A percentile compares a stretch with the other conserved stretches of the same genome.
Evolutionary conservation across 228 moss, liverwort and hornwort species (phyloP).

Genomic region (Sphagnum magellanicum): DNA sequence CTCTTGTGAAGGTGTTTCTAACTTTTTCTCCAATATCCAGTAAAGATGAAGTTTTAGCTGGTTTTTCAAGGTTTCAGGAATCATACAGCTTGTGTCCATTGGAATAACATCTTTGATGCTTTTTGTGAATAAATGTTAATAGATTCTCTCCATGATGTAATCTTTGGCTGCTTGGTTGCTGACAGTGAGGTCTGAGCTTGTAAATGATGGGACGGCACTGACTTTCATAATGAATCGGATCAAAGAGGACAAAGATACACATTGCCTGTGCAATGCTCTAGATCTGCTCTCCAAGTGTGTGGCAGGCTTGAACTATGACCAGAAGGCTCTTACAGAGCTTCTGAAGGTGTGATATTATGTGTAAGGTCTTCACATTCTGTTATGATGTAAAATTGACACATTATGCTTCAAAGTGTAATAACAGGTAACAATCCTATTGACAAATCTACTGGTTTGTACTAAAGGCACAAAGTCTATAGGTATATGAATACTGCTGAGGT

Average conservation of each 20-base stretch:
- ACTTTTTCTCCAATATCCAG: constrained; percentile 12
- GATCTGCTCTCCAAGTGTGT: constrained; percentile 78
- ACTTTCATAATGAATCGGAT: constrained; percentile 43
- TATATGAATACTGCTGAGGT: too few species aligned
- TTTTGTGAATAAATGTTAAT: too few species aligned
- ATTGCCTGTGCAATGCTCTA: constrained; percentile 49
- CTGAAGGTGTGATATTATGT: constrained; percentile 11
- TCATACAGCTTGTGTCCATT: background rate
- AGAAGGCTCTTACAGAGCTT: constrained; percentile 53
- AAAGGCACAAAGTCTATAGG: too few species aligned
- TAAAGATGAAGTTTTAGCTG: constrained; percentile 6
- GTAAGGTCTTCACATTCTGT: background rate
- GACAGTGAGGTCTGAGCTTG: constrained; percentile 57
- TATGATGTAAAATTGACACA: too few species aligned
- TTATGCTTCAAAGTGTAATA: too few species aligned
- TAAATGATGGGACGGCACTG: constrained; percentile 41
- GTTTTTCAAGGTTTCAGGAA: background rate
- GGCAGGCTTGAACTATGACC: constrained; percentile 68
- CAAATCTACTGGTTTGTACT: too few species aligned
- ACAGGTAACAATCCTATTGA: too few species aligned
- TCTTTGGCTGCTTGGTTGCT: background rate
- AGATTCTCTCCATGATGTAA: background rate
- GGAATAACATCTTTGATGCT: background rate
- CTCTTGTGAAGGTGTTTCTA: constrained; percentile 39
- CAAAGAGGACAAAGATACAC: constrained; percentile 31